Percentiles rank a stretch among this genome's conserved stretches.
These are phyloP conservation scores for Exophiala phaeomuriformis DNA, from an alignment of 2,329 filamentous ascomycete species.

Conservation along the genomic window DNA sequence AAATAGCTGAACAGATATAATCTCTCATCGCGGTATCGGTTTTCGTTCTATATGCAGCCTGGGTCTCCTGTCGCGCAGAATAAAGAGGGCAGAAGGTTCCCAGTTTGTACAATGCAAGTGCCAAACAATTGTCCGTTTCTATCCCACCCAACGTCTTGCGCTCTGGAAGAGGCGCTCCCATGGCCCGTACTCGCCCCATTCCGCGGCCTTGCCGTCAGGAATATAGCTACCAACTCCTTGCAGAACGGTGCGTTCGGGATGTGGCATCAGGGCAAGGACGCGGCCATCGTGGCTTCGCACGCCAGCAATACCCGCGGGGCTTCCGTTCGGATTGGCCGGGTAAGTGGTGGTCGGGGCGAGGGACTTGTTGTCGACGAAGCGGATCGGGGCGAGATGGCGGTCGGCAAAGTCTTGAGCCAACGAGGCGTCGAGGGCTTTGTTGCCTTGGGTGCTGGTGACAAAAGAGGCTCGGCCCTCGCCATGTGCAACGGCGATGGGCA, in stretches of 20 bases:
- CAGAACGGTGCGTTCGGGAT: slow-evolving; percentile 83
- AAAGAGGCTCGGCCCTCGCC: slow-evolving; percentile 81
- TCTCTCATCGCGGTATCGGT: too few species aligned
- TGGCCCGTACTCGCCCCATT: slow-evolving; percentile 75
- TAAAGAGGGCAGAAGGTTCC: background rate
- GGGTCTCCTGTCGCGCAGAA: background rate
- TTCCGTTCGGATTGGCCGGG: slow-evolving; percentile 84
- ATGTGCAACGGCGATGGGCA: slow-evolving; percentile 84
- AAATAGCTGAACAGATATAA: background rate
- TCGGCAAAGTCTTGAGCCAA: slow-evolving; percentile 46
- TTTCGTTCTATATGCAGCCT: background rate
- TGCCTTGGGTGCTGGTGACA: slow-evolving; percentile 15
- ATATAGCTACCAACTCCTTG: slow-evolving; percentile 70
- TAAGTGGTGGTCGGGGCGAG: slow-evolving; percentile 67
- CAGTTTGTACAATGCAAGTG: too few species aligned
- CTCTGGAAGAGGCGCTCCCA: slow-evolving; percentile 84
- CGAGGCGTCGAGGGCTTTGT: slow-evolving; percentile 37
- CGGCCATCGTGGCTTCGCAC: slow-evolving; percentile 70
- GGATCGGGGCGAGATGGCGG: slow-evolving; percentile 64
- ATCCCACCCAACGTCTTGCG: slow-evolving; percentile 79
- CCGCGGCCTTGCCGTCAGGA: slow-evolving; percentile 52
- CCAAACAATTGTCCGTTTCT: background rate
- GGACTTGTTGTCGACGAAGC: slow-evolving; percentile 78
- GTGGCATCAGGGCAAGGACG: slow-evolving; percentile 85
- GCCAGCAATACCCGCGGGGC: slow-evolving; percentile 71